Evolutionary conservation across 495 filamentous ascomycete genomes (phyloP).

Genomic region (Xylaria flabelliformis): DNA sequence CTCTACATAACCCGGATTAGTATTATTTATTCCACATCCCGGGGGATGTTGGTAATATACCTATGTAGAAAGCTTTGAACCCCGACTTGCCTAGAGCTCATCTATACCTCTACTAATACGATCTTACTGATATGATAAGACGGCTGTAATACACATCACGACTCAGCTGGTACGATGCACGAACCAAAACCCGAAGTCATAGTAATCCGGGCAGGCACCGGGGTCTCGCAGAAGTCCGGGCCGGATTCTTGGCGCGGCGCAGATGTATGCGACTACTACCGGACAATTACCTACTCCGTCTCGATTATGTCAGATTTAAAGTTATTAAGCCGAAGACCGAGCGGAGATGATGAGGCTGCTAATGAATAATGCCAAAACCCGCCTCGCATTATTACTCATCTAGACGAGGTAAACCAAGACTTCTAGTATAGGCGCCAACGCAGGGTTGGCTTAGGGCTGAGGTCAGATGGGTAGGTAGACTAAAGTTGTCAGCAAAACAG

Average conservation of each 20-base stretch:
- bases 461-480: conserved; percentile 10
- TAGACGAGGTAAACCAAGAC: neutral
- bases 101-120: neutral
- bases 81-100: neutral
- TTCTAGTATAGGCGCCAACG: neutral
- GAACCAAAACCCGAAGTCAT: neutral
- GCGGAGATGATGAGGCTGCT: neutral
- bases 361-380: conserved; percentile 3
- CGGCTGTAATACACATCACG: neutral
- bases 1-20: neutral
- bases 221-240: neutral
- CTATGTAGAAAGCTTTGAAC: neutral
- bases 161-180: neutral
- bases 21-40: neutral
- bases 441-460: conserved; percentile 12
- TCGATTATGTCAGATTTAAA: conserved; percentile 11
- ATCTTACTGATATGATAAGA: neutral
- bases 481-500: neutral
- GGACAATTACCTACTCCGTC: neutral
- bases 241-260: conserved; percentile 3
- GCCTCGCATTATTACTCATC: neutral
- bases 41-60: neutral
- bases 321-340: too few relatives aligned
- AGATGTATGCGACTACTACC: neutral
- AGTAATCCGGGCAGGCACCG: neutral